Evolutionary conservation across 352 stramenopile genomes (phyloP).

Genomic region (Phytophthora agathidicida): DNA sequence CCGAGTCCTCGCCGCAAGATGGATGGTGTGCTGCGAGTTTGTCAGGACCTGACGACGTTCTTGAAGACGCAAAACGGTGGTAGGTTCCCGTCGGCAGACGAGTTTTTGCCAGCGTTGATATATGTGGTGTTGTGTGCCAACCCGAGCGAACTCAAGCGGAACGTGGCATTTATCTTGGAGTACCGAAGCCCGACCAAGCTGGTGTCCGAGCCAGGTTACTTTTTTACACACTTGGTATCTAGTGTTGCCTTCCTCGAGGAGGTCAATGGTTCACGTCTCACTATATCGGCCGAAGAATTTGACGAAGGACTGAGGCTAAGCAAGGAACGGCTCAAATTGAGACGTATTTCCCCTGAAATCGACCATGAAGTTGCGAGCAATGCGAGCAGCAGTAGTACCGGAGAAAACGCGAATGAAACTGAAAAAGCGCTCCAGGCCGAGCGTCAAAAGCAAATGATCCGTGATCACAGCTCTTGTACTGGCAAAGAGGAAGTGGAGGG

Average conservation of each 20-base stretch:
- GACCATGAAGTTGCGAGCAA: constrained; percentile 30
- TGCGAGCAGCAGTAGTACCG: constrained; percentile 12
- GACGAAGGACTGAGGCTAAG: constrained; percentile 54
- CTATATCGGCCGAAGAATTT: constrained; percentile 79
- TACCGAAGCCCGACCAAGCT: constrained; percentile 75
- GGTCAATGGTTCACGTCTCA: constrained; percentile 70
- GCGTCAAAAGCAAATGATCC: constrained; percentile 2
- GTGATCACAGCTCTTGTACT: background rate
- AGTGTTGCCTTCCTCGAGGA: constrained; percentile 84
- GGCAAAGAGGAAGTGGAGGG: constrained; percentile 8
- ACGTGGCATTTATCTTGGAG: constrained; percentile 88
- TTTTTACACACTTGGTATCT: constrained; percentile 91
- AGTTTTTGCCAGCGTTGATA: constrained; percentile 93
- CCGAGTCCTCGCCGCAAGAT: constrained; percentile 88
- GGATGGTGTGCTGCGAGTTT: constrained; percentile 77
- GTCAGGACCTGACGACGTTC: constrained; percentile 73
- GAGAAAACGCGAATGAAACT: background rate
- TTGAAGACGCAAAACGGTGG: constrained; percentile 52
- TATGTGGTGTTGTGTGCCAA: constrained; percentile 90
- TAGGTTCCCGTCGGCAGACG: constrained; percentile 86
- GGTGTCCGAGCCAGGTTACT: constrained; percentile 91
- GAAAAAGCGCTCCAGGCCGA: constrained; percentile 14
- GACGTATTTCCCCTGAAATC: constrained; percentile 13
- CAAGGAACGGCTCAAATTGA: constrained; percentile 29
- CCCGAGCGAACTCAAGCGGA: constrained; percentile 81